Evolutionary conservation across 108 stramenopile species (phyloP).

Genomic region (Skeletonema marinoi): DNA sequence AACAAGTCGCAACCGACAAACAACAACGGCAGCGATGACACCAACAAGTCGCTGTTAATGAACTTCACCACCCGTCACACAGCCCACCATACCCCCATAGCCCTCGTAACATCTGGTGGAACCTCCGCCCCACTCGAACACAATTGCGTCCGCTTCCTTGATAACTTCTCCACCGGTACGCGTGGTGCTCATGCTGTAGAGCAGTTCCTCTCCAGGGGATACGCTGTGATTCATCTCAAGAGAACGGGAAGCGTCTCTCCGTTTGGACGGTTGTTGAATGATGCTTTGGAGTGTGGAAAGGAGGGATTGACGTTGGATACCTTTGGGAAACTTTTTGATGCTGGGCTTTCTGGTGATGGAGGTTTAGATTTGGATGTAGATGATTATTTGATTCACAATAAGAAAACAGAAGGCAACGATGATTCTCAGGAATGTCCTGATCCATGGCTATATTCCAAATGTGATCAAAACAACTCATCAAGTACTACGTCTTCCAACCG

Average conservation of each 20-base stretch:
- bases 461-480: constrained; percentile 1
- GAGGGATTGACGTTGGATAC: constrained; percentile 54
- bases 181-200: constrained; percentile 92
- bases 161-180: constrained; percentile 94
- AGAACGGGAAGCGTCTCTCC: constrained; percentile 78
- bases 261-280: constrained; percentile 70
- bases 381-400: constrained; percentile 17
- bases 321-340: constrained; percentile 67
- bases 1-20: no score
- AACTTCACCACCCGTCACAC: constrained; percentile 64
- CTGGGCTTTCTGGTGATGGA: constrained; percentile 55
- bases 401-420: constrained; percentile 6
- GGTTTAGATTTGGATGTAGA: constrained; percentile 28
- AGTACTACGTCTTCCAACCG: constrained; percentile 4
- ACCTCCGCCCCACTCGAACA: constrained; percentile 87
- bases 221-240: constrained; percentile 91
- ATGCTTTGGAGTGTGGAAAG: constrained; percentile 53
- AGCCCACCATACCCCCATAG: constrained; percentile 81
- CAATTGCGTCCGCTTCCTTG: constrained; percentile 88
- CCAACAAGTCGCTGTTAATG: constrained; percentile 24
- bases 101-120: constrained; percentile 88
- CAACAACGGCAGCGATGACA: constrained; percentile 1
- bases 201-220: constrained; percentile 85
- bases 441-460: constrained; percentile 38
- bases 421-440: constrained; percentile 5